Base-by-base conservation (phyloP, 352 stramenopile genomes). In the Pythium plurisporium region DNA sequence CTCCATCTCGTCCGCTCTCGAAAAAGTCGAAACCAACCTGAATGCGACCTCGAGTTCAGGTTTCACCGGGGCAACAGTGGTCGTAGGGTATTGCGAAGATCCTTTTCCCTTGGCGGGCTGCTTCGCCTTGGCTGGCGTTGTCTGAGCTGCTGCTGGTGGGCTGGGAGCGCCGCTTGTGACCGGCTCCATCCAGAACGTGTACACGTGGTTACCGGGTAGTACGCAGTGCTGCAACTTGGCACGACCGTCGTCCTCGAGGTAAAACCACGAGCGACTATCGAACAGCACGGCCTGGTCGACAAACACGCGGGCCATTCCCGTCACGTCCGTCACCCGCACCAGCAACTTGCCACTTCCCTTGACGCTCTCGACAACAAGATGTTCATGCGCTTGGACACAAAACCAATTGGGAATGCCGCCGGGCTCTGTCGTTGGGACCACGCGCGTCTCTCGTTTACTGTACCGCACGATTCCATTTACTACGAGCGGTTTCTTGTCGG, bases 121-220 rank as follows among this genome's bases (percentile, higher is more conserved):
- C 37, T 47, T 44, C 10, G 34, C 11, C 14, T 41, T 41, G 38
- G n/a, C n/a, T n/a, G n/a, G n/a, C n/a, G n/a, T n/a, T n/a, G n/a
- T n/a, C 14, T 44, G 38, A 27, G 37, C 5, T 40, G 40, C 30
- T 1, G 30, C 19, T 31, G 37, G 40, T 53, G 22, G 42, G 30
- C 42, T 60, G 0, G 53, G 42, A 36, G 31, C 10, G 20, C 19
- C 19, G 26, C 29, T 43, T 23, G 45, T 55, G 6, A 67, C 45
- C 23, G 71, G 53, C 48, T 86, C 68, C 27, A 84, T 70, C 82
- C 82, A 91, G 46, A 91, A 88, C 6, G 79, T 82, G 55, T 91
- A 91, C 10, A 83, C 64, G 46, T 85, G 69, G 41, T 74, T 59
- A 38, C 82, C 81, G 43, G 77, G 72, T 8, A 87, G 42, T 9